These are phyloP conservation scores for Lactarius evosmus DNA, from an alignment of 768 basidiomycete genomes.

Conservation along the genomic window DNA sequence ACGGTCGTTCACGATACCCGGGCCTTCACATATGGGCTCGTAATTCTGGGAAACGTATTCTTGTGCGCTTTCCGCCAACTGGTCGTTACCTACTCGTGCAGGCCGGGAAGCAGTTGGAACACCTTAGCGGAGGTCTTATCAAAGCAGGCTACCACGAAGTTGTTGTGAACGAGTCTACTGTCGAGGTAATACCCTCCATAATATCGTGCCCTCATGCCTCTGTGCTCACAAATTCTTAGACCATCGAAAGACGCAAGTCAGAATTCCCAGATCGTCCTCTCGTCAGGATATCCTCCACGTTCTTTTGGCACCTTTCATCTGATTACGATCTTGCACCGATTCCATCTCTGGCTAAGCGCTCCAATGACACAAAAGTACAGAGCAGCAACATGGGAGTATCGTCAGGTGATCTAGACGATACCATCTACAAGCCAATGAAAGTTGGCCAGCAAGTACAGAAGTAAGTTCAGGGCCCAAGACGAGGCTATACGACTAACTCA, in stretches of 20 bases:
- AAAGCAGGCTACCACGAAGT: slow-evolving; percentile 96
- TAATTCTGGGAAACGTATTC: slow-evolving; percentile 86
- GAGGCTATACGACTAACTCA: neutral
- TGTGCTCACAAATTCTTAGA: slow-evolving; percentile 38
- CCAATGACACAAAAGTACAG: slow-evolving; percentile 43
- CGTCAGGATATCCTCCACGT: slow-evolving; percentile 94
- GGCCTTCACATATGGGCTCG: slow-evolving; percentile 94
- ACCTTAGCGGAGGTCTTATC: slow-evolving; percentile 77
- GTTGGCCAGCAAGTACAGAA: slow-evolving; percentile 87
- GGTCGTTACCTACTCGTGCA: slow-evolving; percentile 85
- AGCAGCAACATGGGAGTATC: slow-evolving; percentile 38
- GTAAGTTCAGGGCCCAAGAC: slow-evolving; percentile 40
- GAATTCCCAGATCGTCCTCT: slow-evolving; percentile 73
- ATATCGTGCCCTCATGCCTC: neutral
- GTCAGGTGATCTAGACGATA: slow-evolving; percentile 41
- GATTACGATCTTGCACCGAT: slow-evolving; percentile 76
- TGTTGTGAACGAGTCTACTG: slow-evolving; percentile 77
- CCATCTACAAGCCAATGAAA: slow-evolving; percentile 67
- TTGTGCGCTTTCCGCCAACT: slow-evolving; percentile 80
- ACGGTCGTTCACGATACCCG: slow-evolving; percentile 82
- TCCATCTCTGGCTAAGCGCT: slow-evolving; percentile 48
- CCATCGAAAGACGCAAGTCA: slow-evolving; percentile 56
- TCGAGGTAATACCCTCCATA: slow-evolving; percentile 45
- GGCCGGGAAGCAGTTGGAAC: slow-evolving; percentile 94
- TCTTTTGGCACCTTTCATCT: slow-evolving; percentile 93